Evolutionary conservation across 352 stramenopile genomes (phyloP), one percentile per base, ranked within the genome.

Genomic region (Pythium coloratum): DNA sequence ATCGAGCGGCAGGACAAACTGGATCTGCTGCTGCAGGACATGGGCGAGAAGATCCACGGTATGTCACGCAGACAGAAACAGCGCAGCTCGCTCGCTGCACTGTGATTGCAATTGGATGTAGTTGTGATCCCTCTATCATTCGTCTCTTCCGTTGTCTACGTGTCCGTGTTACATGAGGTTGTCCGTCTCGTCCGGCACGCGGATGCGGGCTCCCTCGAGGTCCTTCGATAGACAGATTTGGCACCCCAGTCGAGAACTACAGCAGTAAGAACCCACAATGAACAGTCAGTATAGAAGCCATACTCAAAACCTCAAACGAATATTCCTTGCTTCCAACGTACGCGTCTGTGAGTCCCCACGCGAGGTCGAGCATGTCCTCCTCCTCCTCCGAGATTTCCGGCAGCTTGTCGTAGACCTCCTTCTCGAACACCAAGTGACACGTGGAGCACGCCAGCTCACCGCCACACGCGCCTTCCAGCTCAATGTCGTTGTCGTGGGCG

Each of bases 291-390:
- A 38, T 40, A 28, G n/a, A 18, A 13, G 5, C 1, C n/a, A 6
- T 13, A 30, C 28, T 30, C 28, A 4, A 30, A 30, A 30, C 28
- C 3, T 30, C 28, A 30, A 30, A 4, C 28, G 28, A 2, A 30
- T 30, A 30, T 47, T 5, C 20, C 18, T 28, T 20, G 16, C 49
- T 16, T 10, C 14, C 49, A 55, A 80, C 86, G 70, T 75, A 97
- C 80, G 94, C 98, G 66, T 98, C 93, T 7, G 91, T 98, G 60
- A 98, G 80, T 1, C 91, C 94, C 86, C 91, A 97, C 32, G 94
- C 94, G 34, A 98, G 67, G 77, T 98, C 94, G 30, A 98, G 87
- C 94, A 98, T 98, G 75, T 98, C 94, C 62, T 98, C 94, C 66
- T 98, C 94, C 58, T 98, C 94, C 72, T 98, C 91, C 56, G 80